These are phyloP conservation scores for Circinella umbellata DNA, from an alignment of 371 early-diverging fungal species.

Conservation along the genomic window DNA sequence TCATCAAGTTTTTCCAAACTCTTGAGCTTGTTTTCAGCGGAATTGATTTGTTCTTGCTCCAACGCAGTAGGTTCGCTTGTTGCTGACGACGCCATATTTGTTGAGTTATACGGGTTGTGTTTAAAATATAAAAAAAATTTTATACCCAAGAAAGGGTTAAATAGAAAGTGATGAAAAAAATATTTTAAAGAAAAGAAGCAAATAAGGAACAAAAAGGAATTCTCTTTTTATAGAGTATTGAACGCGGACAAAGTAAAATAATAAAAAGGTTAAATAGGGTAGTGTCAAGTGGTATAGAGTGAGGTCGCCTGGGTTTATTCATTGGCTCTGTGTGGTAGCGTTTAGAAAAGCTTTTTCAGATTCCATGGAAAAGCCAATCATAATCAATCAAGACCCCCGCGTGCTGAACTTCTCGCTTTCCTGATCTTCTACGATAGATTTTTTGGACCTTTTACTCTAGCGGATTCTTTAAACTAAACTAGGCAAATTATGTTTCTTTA, in stretches of 20 bases:
- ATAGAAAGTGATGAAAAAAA: conserved; percentile 13
- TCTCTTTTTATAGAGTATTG: conserved; percentile 12
- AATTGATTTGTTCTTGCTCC: conserved; percentile 33
- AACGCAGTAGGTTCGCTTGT: neutral
- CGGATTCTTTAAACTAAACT: conserved; percentile 44
- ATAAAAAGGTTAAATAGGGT: neutral
- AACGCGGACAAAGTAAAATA: neutral
- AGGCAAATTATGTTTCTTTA: neutral
- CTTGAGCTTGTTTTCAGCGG: conserved; percentile 39
- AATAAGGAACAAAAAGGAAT: neutral
- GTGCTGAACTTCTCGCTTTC: conserved; percentile 5
- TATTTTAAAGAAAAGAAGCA: conserved; percentile 6
- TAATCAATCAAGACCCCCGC: neutral
- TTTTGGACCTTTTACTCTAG: conserved; percentile 16
- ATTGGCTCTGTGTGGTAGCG: conserved; percentile 12
- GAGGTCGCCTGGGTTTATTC: conserved; percentile 15
- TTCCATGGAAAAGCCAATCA: conserved; percentile 13
- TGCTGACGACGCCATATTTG: conserved; percentile 4
- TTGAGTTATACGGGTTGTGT: no score
- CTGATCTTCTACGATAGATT: conserved; percentile 11
- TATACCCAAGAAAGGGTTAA: neutral
- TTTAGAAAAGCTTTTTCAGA: neutral
- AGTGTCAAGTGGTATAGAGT: conserved; percentile 25
- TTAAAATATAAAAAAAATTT: neutral
- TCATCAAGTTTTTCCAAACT: conserved; percentile 44